phyloP scores from a whole-genome alignment of 306 rosid genomes.

The Corylus avellana region DNA sequence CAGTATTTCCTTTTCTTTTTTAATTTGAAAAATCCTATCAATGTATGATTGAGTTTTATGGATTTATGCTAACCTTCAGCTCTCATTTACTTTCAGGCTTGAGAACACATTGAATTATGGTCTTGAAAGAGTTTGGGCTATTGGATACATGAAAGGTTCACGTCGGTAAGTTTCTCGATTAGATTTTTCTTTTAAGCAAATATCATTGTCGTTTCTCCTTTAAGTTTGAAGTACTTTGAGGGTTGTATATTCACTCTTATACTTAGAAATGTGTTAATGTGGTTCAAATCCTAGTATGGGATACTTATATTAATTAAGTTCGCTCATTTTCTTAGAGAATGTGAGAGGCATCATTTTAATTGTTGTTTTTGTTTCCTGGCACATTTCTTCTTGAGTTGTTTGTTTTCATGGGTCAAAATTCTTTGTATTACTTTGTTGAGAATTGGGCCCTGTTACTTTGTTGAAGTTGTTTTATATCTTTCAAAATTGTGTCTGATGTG shows the following conservation, averaged over 20 bases:
- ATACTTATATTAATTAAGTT: not conserved
- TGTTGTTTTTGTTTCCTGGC: not conserved
- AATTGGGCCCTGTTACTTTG: not conserved
- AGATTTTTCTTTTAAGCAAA: constrained; percentile 6
- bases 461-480: not conserved
- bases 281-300: not conserved
- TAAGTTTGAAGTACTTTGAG: constrained; percentile 3
- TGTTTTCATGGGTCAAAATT: not conserved
- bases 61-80: not conserved
- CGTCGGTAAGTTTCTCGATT: constrained; percentile 66
- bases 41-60: constrained; percentile 1
- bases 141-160: constrained; percentile 97
- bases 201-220: constrained; percentile 6
- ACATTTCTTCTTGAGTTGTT: not conserved
- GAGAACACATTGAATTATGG: constrained; percentile 97
- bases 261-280: constrained; percentile 17
- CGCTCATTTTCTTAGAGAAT: not conserved
- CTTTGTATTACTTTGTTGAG: not conserved
- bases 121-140: constrained; percentile 99
- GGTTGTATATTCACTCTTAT: not conserved
- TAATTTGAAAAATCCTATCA: not conserved
- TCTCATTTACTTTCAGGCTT: constrained; percentile 65
- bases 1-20: not conserved
- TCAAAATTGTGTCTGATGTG: not conserved
- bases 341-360: not conserved